Base-by-base conservation (phyloP, 2,329 filamentous ascomycete genomes). In the Fusarium sp. region DNA sequence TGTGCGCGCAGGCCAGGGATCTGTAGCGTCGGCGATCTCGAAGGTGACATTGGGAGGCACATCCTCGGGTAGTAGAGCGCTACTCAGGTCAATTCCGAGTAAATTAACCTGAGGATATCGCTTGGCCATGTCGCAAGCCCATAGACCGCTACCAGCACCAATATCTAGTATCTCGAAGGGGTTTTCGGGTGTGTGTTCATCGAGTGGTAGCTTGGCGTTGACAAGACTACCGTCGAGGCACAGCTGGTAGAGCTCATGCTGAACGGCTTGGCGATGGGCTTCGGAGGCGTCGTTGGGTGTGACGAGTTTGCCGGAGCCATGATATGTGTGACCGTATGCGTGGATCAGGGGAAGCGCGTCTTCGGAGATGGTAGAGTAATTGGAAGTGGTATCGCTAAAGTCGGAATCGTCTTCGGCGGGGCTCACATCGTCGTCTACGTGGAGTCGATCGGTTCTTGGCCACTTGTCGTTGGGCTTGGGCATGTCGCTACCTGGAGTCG, bases 31-130 rank as follows among this genome's bases (percentile, higher is more conserved):
- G 73, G 86, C 86, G 39, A 90, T 83, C 59, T 87, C 79, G 73
- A 90, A 90, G 6, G 80, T 82, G 22, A 90, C 82, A 69, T 91
- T 91, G 18, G 86, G 82, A 8, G 88, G 88, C 9, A 90, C 84
- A 26, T 78, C 74, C 10, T 74, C 79, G 17, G 78, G 80, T 43
- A 81, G 72, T 34, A 83, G 76, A n/a, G 81, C 80, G 26, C 78
- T 78, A 20, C 78, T 81, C 20, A 83, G 69, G 59, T 84, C 82
- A 42, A 83, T 76, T 31, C 81, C 81, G 28, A 81, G 77, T 15
- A 84, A 78, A 6, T 75, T 73, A 26, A 78, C 79, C 26, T 79
- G 75, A 4, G 82, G 81, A 55, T 82, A 81, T 7, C 74, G 74
- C 43, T 75, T 77, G 6, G 78, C 82, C 78, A 82, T 80, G 40